Conservation (phyloP, 2,329 filamentous ascomycete genomes). For the Exophiala dermatitidis region DNA sequence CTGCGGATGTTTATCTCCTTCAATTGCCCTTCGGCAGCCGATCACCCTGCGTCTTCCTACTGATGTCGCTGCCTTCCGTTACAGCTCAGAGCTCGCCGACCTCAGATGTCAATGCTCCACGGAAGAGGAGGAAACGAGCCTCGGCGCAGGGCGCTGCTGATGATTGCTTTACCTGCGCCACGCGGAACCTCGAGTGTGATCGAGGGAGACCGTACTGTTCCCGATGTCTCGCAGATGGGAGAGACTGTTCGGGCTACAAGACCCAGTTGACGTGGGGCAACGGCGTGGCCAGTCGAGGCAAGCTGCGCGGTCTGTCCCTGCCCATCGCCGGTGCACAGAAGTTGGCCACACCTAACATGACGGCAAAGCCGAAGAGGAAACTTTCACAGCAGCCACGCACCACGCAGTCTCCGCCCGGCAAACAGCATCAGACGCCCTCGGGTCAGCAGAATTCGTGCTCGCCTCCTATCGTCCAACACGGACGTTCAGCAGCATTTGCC, state of each 20-base stretch:
- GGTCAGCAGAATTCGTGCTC: background rate
- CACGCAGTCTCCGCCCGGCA: background rate
- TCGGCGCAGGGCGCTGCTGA: constrained; percentile 82
- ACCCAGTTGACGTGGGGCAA: constrained; percentile 96
- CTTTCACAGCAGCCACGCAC: constrained; percentile 5
- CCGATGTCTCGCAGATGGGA: constrained; percentile 83
- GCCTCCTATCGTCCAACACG: background rate
- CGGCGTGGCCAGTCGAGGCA: constrained; percentile 89
- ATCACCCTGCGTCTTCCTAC: background rate
- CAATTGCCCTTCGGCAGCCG: no score
- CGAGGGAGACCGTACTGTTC: constrained; percentile 89
- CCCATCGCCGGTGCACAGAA: constrained; percentile 48
- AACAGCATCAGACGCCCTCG: background rate
- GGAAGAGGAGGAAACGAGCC: constrained; percentile 75
- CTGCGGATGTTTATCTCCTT: no score
- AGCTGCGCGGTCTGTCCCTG: constrained; percentile 80
- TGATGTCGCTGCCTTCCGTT: constrained; percentile 12
- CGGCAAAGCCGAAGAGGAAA: constrained; percentile 13
- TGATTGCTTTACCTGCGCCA: constrained; percentile 90
- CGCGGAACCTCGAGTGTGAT: constrained; percentile 78
- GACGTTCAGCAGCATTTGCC: background rate
- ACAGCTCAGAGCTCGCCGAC: constrained; percentile 1
- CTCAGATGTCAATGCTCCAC: constrained; percentile 26
- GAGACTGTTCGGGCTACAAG: constrained; percentile 93
- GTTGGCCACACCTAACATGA: constrained; percentile 5